Percentiles rank a stretch among this genome's conserved stretches.
phyloP scores from a whole-genome alignment of 495 filamentous ascomycete species.

The Podospora fimiseda region DNA sequence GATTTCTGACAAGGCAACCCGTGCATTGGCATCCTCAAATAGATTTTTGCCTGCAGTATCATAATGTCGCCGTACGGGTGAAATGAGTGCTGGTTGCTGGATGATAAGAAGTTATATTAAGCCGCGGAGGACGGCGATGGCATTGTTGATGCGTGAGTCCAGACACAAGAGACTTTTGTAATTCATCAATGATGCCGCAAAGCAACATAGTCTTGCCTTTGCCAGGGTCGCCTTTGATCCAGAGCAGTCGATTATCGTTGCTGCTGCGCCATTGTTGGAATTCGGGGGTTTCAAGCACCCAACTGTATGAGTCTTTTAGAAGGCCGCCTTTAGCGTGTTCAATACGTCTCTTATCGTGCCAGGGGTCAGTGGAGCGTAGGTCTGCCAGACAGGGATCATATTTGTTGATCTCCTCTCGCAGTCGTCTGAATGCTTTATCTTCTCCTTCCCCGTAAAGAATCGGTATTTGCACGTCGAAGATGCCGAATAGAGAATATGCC shows the following conservation, averaged over 20 bases:
- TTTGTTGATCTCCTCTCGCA: background rate
- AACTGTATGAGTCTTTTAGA: constrained; percentile 35
- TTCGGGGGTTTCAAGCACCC: constrained; percentile 29
- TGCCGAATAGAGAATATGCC: too few species aligned
- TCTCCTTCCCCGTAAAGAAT: too few species aligned
- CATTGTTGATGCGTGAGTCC: constrained; percentile 26
- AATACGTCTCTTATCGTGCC: constrained; percentile 33
- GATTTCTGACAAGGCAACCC: constrained; percentile 25
- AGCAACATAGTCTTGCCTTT: constrained; percentile 48
- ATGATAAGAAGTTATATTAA: constrained; percentile 20
- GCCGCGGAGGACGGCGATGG: constrained; percentile 29
- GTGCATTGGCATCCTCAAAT: constrained; percentile 30
- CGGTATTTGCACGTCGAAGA: too few species aligned
- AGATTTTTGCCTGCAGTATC: constrained; percentile 20
- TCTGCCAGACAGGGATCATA: background rate
- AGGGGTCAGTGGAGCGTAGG: background rate
- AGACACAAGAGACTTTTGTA: constrained; percentile 27
- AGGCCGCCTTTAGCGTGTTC: constrained; percentile 30
- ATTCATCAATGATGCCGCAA: constrained; percentile 35
- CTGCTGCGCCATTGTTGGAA: background rate
- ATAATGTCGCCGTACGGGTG: constrained; percentile 27
- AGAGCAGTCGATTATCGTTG: constrained; percentile 31
- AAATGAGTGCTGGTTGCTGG: constrained; percentile 30
- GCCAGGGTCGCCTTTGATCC: constrained; percentile 43
- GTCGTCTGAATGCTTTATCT: too few species aligned